Evolutionary conservation across 2,329 filamentous ascomycete species (phyloP), one percentile per base, ranked within the genome.

Genomic region (Fusarium tjaetaba): DNA sequence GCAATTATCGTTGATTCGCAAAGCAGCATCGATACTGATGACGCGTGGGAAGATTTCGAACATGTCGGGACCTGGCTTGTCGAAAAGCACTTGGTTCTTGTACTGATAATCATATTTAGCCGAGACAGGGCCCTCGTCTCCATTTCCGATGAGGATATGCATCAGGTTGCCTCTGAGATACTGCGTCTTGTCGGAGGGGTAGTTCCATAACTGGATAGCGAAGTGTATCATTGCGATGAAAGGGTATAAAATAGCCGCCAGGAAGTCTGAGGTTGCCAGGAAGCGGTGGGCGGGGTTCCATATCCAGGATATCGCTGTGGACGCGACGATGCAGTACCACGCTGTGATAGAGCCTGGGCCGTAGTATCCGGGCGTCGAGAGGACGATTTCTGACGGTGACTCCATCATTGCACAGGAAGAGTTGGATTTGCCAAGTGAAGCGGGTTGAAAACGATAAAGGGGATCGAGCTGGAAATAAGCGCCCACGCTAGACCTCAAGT

Each of bases 311-410:
- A 49, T 3, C 2, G 22, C 22, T 2, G 11, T 32, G 15, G 46
- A 4, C 7, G 48, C 28, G 2, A 18, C 28, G 11, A 51, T 11
- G 4, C 48, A 51, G 22, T 51, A 51, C 48, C 48, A 51, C 2
- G 48, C 28, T 1, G 2, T 0, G 14, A 51, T 34, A 0, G 48
- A 51, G 3, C 48, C 48, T 3, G 48, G 48, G 0, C 48, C 28
- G 22, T 51, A 51, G 28, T 51, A 51, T 18, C 48, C 48, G 0
- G 48, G 48, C 2, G 30, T 34, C 7, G 48, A 51, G 11, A 34
- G 48, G 16, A 5, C 22, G 5, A 51, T 34, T 0, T 32, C 28
- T 7, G 15, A 6, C 2, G 0, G 8, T 0, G 16, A 24, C 0
- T 18, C 22, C 46, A 51, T 49, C 0, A 4, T 49, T 3, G 2